phyloP scores from a whole-genome alignment of 2,329 filamentous ascomycete genomes.

The Xylaria hypoxylon region DNA sequence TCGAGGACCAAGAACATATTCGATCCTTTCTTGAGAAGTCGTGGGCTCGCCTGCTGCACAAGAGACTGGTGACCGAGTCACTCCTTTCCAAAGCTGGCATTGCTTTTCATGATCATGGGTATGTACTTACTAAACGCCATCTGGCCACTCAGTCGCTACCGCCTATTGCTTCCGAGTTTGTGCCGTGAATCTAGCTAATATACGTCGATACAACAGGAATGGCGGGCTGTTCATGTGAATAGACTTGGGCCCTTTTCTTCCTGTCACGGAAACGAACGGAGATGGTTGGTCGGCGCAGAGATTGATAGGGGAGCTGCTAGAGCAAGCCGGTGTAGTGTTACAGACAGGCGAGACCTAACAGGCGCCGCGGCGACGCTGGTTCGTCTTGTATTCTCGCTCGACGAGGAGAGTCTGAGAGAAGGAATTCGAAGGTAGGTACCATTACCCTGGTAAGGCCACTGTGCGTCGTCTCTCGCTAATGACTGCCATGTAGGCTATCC shows the following conservation, averaged over 20 bases:
- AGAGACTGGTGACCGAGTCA: constrained; percentile 35
- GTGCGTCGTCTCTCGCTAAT: not conserved
- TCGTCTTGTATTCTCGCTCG: constrained; percentile 40
- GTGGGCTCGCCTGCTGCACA: constrained; percentile 19
- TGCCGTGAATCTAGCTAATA: not conserved
- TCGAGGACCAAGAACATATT: constrained; percentile 40
- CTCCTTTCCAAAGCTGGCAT: constrained; percentile 39
- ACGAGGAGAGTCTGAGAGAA: constrained; percentile 37
- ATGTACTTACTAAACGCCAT: not conserved
- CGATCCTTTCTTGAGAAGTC: constrained; percentile 38
- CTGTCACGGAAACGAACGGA: constrained; percentile 36
- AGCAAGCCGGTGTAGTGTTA: constrained; percentile 39
- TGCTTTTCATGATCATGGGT: constrained; percentile 40
- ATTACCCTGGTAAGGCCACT: no score
- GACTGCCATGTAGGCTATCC: not conserved
- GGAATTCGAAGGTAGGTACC: constrained; percentile 40
- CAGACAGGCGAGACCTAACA: constrained; percentile 37
- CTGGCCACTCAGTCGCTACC: not conserved
- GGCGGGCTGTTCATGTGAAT: constrained; percentile 44
- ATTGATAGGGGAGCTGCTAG: constrained; percentile 36
- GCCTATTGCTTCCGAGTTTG: not conserved
- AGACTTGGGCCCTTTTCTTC: constrained; percentile 38
- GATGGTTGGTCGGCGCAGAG: constrained; percentile 43
- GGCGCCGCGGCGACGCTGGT: constrained; percentile 37
- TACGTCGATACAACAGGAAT: constrained; percentile 29